Base-by-base conservation (phyloP, 805 yeast genomes). In the Candida ficus region DNA sequence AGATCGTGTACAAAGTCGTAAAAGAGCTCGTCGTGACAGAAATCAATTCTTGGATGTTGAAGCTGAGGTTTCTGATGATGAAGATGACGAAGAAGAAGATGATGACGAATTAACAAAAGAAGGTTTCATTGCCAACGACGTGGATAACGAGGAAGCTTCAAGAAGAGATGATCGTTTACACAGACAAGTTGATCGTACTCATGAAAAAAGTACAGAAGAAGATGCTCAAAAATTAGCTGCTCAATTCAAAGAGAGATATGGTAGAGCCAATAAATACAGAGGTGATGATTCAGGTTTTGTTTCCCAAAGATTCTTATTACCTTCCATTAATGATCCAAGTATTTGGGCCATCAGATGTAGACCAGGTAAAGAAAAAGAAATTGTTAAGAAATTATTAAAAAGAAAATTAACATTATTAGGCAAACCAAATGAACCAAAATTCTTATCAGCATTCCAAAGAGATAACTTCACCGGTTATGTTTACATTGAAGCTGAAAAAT, bases 31-130 rank as follows among this genome's bases (percentile, higher is more conserved):
- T 44, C 68, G 61, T 42, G 70, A 66, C 35, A 71, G 85, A 44
- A 91, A 91, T 62, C 90, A 84, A 70, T 93, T 54, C 47, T 44
- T 93, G 65, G 99, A 93, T 85, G 95, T 93, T 40, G 98, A 93
- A 70, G 99, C 97, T 44, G 98, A 91, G 62, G 99, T 93, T 43
- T 95, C 91, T 62, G 98, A 91, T 46, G 98, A 93, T 50, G 98
- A 93, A 41, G 98, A 91, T 50, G 91, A 88, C 47, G 98, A 90
- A 46, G 98, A 89, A 35, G 98, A 91, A 47, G 98, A 83, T 51
- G 86, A 80, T 51, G 90, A 95, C n/a, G 97, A 85, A 47, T 66
- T 86, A 23, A 77, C 83, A 33, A 78, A 88, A 54, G 95, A 83
- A 59, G 91, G 88, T 56, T 85, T 85, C 58, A 78, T 85, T 49